phyloP scores from a whole-genome alignment of 768 basidiomycete species.

The Mycena haematopus region DNA sequence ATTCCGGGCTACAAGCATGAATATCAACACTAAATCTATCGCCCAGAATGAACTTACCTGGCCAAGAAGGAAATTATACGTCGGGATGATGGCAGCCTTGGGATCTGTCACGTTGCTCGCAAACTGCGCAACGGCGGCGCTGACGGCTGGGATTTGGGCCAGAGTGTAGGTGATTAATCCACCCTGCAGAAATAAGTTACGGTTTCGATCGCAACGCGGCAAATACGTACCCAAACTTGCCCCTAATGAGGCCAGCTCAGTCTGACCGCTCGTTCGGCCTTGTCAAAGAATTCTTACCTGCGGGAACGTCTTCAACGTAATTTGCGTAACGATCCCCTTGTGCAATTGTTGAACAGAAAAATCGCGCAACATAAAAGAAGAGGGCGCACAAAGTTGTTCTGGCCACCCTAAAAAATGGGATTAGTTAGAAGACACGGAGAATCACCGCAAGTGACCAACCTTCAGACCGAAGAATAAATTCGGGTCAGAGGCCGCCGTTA shows the following conservation, averaged over 20 bases:
- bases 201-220: neutral
- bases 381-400: slow-evolving; percentile 63
- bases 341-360: neutral
- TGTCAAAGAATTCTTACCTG: slow-evolving; percentile 37
- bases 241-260: slow-evolving; percentile 19
- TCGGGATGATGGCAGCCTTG: slow-evolving; percentile 56
- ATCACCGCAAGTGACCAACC: slow-evolving; percentile 29
- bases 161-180: slow-evolving; percentile 48
- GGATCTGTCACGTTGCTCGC: slow-evolving; percentile 50
- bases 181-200: slow-evolving; percentile 44
- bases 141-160: slow-evolving; percentile 33
- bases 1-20: slow-evolving; percentile 31
- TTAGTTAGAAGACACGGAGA: neutral
- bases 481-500: slow-evolving; percentile 42
- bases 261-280: no score
- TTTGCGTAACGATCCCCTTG: slow-evolving; percentile 64
- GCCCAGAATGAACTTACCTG: slow-evolving; percentile 36
- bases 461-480: slow-evolving; percentile 51
- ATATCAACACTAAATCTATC: neutral
- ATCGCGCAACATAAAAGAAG: no score
- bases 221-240: slow-evolving; percentile 60
- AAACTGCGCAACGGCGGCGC: slow-evolving; percentile 49
- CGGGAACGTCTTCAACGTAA: slow-evolving; percentile 59
- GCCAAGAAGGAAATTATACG: slow-evolving; percentile 47
- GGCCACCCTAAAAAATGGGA: slow-evolving; percentile 52